Evolutionary conservation across 2,329 filamentous ascomycete species (phyloP).

Genomic region (Penicillium occitanis): DNA sequence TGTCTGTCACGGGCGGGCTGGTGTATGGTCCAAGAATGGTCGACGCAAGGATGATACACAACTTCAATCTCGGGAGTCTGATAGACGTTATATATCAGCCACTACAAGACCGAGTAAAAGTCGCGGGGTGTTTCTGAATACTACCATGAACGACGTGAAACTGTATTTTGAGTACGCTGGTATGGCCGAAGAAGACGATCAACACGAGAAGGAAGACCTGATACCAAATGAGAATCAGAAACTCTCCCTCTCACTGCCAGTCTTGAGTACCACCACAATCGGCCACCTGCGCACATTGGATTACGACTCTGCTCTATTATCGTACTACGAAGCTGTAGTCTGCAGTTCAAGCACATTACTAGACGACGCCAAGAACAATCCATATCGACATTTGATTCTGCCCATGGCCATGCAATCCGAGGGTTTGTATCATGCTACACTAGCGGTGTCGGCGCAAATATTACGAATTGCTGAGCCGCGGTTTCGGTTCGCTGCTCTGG

Average conservation of each 20-base stretch:
- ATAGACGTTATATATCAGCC: neutral
- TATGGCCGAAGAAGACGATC: neutral
- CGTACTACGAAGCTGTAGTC: slow-evolving; percentile 30
- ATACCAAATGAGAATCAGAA: neutral
- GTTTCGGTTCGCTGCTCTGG: slow-evolving; percentile 27
- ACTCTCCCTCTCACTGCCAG: neutral
- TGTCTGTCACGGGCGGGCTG: slow-evolving; percentile 29
- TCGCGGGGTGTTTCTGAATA: slow-evolving; percentile 12
- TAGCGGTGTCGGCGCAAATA: slow-evolving; percentile 31
- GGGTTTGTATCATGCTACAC: slow-evolving; percentile 30
- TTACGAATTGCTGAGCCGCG: slow-evolving; percentile 26
- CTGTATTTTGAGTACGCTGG: slow-evolving; percentile 15
- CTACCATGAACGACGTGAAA: slow-evolving; percentile 11
- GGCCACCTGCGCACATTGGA: neutral
- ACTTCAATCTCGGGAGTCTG: too few species aligned
- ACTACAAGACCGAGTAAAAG: neutral
- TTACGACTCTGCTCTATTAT: slow-evolving; percentile 26
- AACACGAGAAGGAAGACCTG: neutral
- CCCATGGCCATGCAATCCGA: slow-evolving; percentile 31
- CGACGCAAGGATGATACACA: neutral
- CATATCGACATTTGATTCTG: slow-evolving; percentile 32
- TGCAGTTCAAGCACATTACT: slow-evolving; percentile 32
- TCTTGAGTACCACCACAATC: neutral
- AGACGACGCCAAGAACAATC: slow-evolving; percentile 30
- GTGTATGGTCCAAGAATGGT: slow-evolving; percentile 28